Conservation (phyloP, 345 rosid genomes). For the Gynandropsis gynandra region DNA sequence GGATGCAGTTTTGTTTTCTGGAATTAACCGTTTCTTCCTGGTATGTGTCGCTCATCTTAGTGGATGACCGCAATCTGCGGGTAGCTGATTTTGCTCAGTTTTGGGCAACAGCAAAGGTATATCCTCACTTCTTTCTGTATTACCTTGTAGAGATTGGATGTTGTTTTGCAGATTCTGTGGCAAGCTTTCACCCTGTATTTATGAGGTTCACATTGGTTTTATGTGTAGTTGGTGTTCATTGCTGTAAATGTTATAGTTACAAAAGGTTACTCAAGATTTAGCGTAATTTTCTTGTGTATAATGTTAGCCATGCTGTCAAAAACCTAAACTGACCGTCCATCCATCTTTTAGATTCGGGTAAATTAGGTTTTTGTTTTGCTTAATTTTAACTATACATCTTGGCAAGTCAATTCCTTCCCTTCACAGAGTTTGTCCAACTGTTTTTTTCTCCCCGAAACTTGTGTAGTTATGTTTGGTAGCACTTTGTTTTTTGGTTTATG, state of each 20-base stretch:
- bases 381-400: not conserved
- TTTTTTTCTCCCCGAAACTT: constrained; percentile 7
- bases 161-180: constrained; percentile 21
- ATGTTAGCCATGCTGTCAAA: not conserved
- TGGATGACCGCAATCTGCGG: constrained; percentile 99
- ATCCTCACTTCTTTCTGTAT: constrained; percentile 57
- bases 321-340: constrained; percentile 6
- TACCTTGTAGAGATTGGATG: constrained; percentile 27
- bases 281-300: not conserved
- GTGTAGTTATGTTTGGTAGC: not conserved
- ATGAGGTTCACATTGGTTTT: constrained; percentile 20
- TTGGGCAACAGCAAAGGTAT: constrained; percentile 99
- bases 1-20: constrained; percentile 92
- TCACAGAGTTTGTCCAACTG: not conserved
- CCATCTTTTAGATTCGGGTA: constrained; percentile 11
- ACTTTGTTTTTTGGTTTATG: constrained; percentile 1
- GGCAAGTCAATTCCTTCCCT: not conserved
- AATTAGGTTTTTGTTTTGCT: constrained; percentile 4
- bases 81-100: constrained; percentile 99
- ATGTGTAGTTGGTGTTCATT: constrained; percentile 5
- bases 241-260: constrained; percentile 6
- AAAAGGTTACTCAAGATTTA: constrained; percentile 5
- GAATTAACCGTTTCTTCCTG: constrained; percentile 96
- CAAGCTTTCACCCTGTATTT: constrained; percentile 27
- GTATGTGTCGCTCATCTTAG: constrained; percentile 97